Percentiles rank a stretch among this genome's conserved stretches.
Conservation (phyloP, 495 filamentous ascomycete species). For the Staphylotrichum tortipilum region DNA sequence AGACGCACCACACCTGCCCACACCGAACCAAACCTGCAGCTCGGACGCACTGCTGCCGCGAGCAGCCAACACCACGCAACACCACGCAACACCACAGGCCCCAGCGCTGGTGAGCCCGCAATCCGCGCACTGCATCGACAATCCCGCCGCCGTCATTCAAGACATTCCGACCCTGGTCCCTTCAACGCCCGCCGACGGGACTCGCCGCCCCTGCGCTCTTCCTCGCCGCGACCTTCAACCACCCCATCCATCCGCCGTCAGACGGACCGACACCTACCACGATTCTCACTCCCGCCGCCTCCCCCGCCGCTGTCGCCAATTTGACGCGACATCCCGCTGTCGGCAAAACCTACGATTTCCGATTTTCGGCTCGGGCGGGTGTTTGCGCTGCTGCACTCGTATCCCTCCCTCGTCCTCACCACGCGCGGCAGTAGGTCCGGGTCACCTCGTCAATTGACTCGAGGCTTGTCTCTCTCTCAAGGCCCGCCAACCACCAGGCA, state of each 20-base stretch:
- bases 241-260: too few species aligned
- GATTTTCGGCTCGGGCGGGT: constrained; percentile 1
- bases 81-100: too few species aligned
- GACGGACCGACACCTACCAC: too few species aligned
- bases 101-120: too few species aligned
- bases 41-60: neutral
- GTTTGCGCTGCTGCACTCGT: neutral
- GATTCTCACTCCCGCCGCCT: neutral
- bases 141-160: too few species aligned
- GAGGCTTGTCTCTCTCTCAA: too few species aligned
- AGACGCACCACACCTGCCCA: neutral
- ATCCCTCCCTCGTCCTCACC: too few species aligned
- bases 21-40: neutral
- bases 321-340: neutral
- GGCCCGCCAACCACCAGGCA: too few species aligned
- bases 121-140: neutral
- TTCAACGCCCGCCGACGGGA: too few species aligned
- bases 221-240: too few species aligned
- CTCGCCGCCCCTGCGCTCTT: neutral
- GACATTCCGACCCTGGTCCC: too few species aligned
- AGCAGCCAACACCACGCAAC: neutral
- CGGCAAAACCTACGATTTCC: neutral
- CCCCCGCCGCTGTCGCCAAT: neutral
- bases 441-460: neutral
- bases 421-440: too few species aligned